These are phyloP conservation scores for Coniochaeta sp. DNA, from an alignment of 2,329 filamentous ascomycete species.

Conservation along the genomic window DNA sequence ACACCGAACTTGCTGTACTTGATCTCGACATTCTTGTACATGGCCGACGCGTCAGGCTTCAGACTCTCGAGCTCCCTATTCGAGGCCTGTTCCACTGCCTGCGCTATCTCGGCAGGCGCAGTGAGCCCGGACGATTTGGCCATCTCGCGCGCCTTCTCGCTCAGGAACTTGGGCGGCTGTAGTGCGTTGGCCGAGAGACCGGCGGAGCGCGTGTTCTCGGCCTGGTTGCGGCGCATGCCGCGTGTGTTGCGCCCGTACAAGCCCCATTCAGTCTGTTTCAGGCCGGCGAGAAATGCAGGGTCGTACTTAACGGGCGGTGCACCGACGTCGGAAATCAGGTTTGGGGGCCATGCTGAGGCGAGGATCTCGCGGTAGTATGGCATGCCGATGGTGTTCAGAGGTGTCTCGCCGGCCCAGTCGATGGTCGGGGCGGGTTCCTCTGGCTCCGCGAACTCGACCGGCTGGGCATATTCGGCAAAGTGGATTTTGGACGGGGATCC, in stretches of 20 bases:
- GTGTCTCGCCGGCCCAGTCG: conserved; percentile 67
- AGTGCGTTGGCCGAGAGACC: conserved; percentile 55
- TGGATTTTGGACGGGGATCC: conserved; percentile 78
- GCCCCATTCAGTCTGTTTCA: conserved; percentile 68
- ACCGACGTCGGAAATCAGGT: conserved; percentile 77
- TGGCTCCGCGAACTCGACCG: conserved; percentile 69
- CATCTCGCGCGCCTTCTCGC: conserved; percentile 76
- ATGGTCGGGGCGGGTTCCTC: conserved; percentile 49
- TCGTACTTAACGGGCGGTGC: conserved; percentile 74
- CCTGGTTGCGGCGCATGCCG: conserved; percentile 70
- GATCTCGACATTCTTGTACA: conserved; percentile 93
- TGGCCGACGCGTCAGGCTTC: conserved; percentile 74
- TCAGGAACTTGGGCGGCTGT: conserved; percentile 83
- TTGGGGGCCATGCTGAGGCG: conserved; percentile 82
- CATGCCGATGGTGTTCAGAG: conserved; percentile 80
- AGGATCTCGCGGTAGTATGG: conserved; percentile 87
- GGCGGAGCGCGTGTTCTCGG: conserved; percentile 63
- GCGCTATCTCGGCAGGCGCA: conserved; percentile 39
- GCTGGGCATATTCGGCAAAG: conserved; percentile 74
- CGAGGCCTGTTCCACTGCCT: conserved; percentile 59
- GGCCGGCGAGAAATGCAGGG: conserved; percentile 55
- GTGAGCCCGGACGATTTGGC: conserved; percentile 35
- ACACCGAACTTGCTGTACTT: conserved; percentile 99
- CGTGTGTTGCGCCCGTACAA: conserved; percentile 71
- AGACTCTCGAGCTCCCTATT: conserved; percentile 60